Evolutionary conservation across 192 early-diverging fungal genomes (phyloP).

Genomic region (Gigaspora rosea): DNA sequence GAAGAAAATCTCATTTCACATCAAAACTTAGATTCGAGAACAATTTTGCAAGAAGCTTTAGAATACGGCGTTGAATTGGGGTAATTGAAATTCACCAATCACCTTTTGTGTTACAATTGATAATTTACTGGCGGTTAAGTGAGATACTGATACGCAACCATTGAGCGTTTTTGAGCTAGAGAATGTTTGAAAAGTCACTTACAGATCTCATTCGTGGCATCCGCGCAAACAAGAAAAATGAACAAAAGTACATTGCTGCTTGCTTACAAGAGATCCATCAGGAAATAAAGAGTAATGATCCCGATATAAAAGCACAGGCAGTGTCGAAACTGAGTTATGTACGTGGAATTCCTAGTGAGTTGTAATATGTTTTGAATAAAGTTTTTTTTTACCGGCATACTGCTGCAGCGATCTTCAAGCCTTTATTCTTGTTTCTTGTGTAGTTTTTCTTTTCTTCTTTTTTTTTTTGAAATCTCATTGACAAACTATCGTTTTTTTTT

Average conservation of each 20-base stretch:
- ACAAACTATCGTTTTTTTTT: neutral
- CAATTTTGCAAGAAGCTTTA: too few species aligned
- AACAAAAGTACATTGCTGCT: conserved; percentile 82
- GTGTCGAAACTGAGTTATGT: conserved; percentile 86
- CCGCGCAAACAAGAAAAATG: conserved; percentile 84
- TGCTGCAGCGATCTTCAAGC: neutral
- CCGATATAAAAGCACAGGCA: conserved; percentile 82
- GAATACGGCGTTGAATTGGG: too few species aligned
- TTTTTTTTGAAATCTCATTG: neutral
- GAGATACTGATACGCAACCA: too few species aligned
- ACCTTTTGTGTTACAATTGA: too few species aligned
- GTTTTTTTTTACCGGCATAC: neutral
- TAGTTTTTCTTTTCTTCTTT: too few species aligned
- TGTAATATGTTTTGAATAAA: neutral
- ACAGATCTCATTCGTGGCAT: conserved; percentile 95
- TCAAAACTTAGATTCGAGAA: too few species aligned
- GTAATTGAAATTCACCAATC: too few species aligned
- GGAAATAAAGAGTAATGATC: conserved; percentile 84
- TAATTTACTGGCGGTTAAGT: too few species aligned
- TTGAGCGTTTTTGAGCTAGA: neutral
- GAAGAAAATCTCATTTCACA: too few species aligned
- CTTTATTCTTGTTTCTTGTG: neutral
- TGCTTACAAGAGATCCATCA: conserved; percentile 88
- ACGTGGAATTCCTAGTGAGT: conserved; percentile 24
- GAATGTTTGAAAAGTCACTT: conserved; percentile 80